Evolutionary conservation across 73 alveolate genomes (phyloP), one percentile per base, ranked within the genome.

Genomic region (Paramecium caudatum): DNA sequence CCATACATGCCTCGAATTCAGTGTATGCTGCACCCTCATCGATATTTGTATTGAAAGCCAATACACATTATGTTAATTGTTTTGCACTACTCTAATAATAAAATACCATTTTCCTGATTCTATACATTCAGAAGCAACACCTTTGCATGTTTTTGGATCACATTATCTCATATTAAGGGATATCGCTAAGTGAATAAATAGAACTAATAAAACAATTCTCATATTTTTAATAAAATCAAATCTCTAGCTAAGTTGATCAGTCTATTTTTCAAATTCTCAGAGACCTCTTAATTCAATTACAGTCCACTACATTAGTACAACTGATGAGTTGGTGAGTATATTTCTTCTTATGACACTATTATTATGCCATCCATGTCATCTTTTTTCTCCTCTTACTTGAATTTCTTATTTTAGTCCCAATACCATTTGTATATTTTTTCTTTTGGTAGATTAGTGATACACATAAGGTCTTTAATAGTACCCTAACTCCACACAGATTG

Each of bases 341-440:
- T 9, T 2, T 65, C 33, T 25, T 36, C 83, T 36, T 65, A 15
- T 33, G 27, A 17, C 8, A 65, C 49, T 10, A 15, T 13, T 2
- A 65, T 33, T 3, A 25, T 30, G 5, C 83, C 47, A 25, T 65
- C 83, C 9, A 65, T 36, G 3, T 65, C 83, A 65, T 74, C 88
- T 39, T 8, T 15, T 15, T 33, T 45, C 0, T 19, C 3, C n/a
- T 36, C 43, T 13, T 37, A 23, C 6, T 19, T 74, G 61, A 68
- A 37, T 19, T 74, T 74, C 65, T 74, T 74, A 47, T 74, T 74
- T 45, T 74, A 13, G 19, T 74, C 88, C 88, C 88, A 74, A 74
- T 74, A 74, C 88, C 88, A 74, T 74, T 74, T 74, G 43, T 74
- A 74, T 8, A 74, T 43, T 25, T 74, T 74, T 19, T 74, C 88